Evolutionary conservation across 1,139 yeast species (phyloP).

Genomic region (Blastobotrys proliferans): DNA sequence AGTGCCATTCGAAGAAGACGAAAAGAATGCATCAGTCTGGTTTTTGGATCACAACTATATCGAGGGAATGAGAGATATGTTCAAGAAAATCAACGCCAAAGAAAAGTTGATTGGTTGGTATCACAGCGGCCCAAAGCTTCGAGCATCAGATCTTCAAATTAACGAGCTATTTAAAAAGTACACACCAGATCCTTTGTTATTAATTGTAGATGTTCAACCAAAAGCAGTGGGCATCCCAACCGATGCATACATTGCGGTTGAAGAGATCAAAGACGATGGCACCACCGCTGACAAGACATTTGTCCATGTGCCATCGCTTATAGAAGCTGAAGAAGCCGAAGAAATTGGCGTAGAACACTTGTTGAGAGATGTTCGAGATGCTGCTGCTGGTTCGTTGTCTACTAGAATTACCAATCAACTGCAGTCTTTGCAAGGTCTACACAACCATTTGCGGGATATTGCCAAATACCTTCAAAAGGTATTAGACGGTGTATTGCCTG

Average conservation of each 20-base stretch:
- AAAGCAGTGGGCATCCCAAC: slow-evolving; percentile 83
- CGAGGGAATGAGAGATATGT: slow-evolving; percentile 97
- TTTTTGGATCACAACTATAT: slow-evolving; percentile 94
- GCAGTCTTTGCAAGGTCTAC: slow-evolving; percentile 82
- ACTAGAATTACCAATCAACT: slow-evolving; percentile 84
- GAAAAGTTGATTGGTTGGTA: slow-evolving; percentile 98
- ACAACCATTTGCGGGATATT: slow-evolving; percentile 74
- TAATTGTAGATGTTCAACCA: slow-evolving; percentile 91
- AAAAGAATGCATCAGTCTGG: slow-evolving; percentile 91
- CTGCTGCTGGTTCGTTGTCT: slow-evolving; percentile 90
- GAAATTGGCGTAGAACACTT: slow-evolving; percentile 98
- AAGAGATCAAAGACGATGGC: slow-evolving; percentile 97
- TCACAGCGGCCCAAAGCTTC: slow-evolving; percentile 93
- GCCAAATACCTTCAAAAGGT: slow-evolving; percentile 77
- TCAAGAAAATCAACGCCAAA: slow-evolving; percentile 93
- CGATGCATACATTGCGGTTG: slow-evolving; percentile 90
- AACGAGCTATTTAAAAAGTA: slow-evolving; percentile 86
- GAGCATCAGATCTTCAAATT: slow-evolving; percentile 82
- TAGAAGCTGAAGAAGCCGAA: slow-evolving; percentile 98
- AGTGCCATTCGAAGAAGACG: slow-evolving; percentile 97
- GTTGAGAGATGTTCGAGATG: slow-evolving; percentile 90
- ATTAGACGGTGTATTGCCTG: slow-evolving; percentile 65
- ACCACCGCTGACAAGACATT: slow-evolving; percentile 89
- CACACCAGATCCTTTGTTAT: slow-evolving; percentile 73
- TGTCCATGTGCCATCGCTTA: slow-evolving; percentile 85